phyloP scores from a whole-genome alignment of 306 rosid species.

The peach (Prunus persica) region Prunus_persica_NCBIv2 NC_034014.1:6224501-6225000 shows the following conservation, averaged over 20 bases:
- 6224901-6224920: too few relatives aligned
- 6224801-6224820: background rate
- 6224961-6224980: too few relatives aligned
- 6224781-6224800: background rate
- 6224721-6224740: background rate
- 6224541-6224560: background rate
- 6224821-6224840: background rate
- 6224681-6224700: constrained; percentile 6
- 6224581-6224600: constrained; percentile 7
- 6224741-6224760: too few relatives aligned
- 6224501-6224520: too few relatives aligned
- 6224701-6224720: background rate
- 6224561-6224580: constrained; percentile 15
- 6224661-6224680: background rate
- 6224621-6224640: background rate
- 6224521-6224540: too few relatives aligned
- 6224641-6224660: background rate
- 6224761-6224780: background rate
- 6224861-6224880: too few relatives aligned
- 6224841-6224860: too few relatives aligned
- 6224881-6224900: too few relatives aligned
- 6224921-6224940: background rate
- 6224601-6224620: constrained; percentile 12
- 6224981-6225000: too few relatives aligned
- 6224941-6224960: background rate